Evolutionary conservation across 2,329 filamentous ascomycete genomes (phyloP).

Genomic region (Penicillium sp.): DNA sequence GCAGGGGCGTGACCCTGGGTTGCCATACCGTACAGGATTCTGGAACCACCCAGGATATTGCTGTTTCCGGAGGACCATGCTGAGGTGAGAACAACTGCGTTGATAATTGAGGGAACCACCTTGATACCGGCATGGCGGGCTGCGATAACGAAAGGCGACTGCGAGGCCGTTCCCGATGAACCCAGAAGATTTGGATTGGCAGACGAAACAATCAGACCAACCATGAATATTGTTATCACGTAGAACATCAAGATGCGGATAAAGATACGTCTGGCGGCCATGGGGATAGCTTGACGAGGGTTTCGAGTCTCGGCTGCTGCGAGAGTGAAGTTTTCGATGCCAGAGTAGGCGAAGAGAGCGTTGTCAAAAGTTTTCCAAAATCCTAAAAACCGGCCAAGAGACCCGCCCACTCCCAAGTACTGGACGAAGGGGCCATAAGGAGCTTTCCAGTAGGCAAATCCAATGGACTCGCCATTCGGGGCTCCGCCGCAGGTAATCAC

Average conservation of each 20-base stretch:
- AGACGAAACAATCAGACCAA: conserved; percentile 44
- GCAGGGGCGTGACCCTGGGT: conserved; percentile 40
- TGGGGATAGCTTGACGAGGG: conserved; percentile 54
- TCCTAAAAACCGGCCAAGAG: conserved; percentile 46
- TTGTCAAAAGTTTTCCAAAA: conserved; percentile 38
- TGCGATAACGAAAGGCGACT: conserved; percentile 44
- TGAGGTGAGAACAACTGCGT: conserved; percentile 24
- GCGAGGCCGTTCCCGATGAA: conserved; percentile 49
- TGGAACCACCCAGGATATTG: conserved; percentile 38
- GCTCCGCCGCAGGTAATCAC: conserved; percentile 45
- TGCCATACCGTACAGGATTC: conserved; percentile 42
- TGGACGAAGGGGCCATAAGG: conserved; percentile 44
- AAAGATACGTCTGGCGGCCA: conserved; percentile 54
- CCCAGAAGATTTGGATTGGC: conserved; percentile 48
- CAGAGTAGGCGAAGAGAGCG: conserved; percentile 37
- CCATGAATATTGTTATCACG: conserved; percentile 54
- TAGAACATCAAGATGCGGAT: conserved; percentile 57
- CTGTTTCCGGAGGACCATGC: conserved; percentile 47
- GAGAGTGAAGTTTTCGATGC: conserved; percentile 50
- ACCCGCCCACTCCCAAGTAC: conserved; percentile 42
- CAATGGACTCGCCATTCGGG: conserved; percentile 29
- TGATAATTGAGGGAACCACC: conserved; percentile 24
- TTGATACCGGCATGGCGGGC: conserved; percentile 46
- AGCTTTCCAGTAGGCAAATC: conserved; percentile 47
- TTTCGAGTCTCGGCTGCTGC: conserved; percentile 53